Conservation (phyloP, 768 basidiomycete genomes). For the Gyrodon lividus region DNA sequence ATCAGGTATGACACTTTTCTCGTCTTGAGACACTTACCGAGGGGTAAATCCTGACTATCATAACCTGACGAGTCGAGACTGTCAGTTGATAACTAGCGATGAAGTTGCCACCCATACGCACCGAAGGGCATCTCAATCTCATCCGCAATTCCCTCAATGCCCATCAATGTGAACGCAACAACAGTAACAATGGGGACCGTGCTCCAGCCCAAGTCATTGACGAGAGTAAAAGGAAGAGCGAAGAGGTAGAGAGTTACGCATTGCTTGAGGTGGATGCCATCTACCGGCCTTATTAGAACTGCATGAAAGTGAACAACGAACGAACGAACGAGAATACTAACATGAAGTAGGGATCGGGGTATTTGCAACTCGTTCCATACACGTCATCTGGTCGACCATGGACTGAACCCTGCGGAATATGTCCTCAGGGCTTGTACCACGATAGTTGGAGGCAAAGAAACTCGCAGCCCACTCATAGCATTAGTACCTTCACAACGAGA, state of each 20-base stretch:
- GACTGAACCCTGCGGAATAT: conserved; percentile 55
- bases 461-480: conserved; percentile 68
- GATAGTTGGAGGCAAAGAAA: conserved; percentile 3
- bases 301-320: background rate
- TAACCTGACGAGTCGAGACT: conserved; percentile 39
- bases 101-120: conserved; percentile 27
- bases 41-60: conserved; percentile 68
- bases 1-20: conserved; percentile 1
- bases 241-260: conserved; percentile 92
- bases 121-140: conserved; percentile 97
- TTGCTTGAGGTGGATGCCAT: conserved; percentile 92
- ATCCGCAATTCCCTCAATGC: conserved; percentile 94
- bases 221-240: conserved; percentile 82
- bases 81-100: conserved; percentile 1
- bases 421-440: conserved; percentile 5
- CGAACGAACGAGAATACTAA: conserved; percentile 35
- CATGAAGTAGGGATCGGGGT: conserved; percentile 80
- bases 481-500: conserved; percentile 57
- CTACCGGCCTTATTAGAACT: conserved; percentile 36
- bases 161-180: conserved; percentile 89
- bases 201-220: conserved; percentile 79
- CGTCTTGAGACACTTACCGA: conserved; percentile 50
- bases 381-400: conserved; percentile 82
- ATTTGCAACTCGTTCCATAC: conserved; percentile 90
- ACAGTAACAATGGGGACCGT: conserved; percentile 85